These are phyloP conservation scores for Metschnikowia henanensis DNA, from an alignment of 805 yeast species.

Conservation along the genomic window DNA sequence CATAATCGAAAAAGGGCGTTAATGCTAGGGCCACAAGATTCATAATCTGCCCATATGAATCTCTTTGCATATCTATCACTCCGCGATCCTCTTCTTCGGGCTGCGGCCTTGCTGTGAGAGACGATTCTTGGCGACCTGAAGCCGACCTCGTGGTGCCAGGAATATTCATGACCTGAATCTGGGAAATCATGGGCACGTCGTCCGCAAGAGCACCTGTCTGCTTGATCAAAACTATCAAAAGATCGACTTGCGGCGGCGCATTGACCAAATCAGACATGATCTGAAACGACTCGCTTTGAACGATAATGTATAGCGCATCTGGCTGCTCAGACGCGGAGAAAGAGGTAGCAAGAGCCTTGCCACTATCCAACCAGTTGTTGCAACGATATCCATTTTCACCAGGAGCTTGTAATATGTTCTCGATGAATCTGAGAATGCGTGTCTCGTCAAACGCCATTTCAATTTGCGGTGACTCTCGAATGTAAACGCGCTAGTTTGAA, in stretches of 20 bases:
- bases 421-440: not conserved
- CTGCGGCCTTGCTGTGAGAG: not conserved
- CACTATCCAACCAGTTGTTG: constrained; percentile 5
- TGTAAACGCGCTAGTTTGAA: not conserved
- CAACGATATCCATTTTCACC: not conserved
- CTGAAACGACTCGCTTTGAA: constrained; percentile 2
- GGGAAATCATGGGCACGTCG: constrained; percentile 9
- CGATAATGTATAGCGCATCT: constrained; percentile 16
- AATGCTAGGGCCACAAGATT: constrained; percentile 62
- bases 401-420: not conserved
- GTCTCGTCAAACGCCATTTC: constrained; percentile 6
- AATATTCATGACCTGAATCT: constrained; percentile 18
- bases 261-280: constrained; percentile 9
- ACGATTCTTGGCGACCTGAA: not conserved
- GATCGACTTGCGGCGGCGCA: constrained; percentile 3
- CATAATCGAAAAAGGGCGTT: constrained; percentile 65
- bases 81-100: not conserved
- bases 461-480: not conserved
- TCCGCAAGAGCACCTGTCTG: constrained; percentile 10
- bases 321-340: constrained; percentile 11
- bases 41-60: constrained; percentile 34
- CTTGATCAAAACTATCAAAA: constrained; percentile 13
- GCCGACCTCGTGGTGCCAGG: constrained; percentile 4
- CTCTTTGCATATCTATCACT: not conserved
- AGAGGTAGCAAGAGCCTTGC: constrained; percentile 4